A percentile compares a stretch with the other conserved stretches of the same genome.
phyloP scores from a whole-genome alignment of 495 filamentous ascomycete species.

The Cladorrhinum samala region DNA sequence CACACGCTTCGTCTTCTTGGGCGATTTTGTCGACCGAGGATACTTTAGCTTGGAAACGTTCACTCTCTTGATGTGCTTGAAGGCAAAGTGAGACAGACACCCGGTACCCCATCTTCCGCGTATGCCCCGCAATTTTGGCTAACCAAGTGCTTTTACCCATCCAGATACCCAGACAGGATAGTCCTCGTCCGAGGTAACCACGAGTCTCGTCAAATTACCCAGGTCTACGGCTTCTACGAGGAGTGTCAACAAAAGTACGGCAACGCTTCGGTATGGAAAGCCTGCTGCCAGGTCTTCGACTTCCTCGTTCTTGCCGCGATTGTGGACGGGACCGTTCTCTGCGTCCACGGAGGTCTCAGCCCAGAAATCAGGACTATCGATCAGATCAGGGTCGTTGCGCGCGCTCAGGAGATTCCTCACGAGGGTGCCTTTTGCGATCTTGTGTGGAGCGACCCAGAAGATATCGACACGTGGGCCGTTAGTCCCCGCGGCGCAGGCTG shows the following conservation, averaged over 20 bases:
- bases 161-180: conserved; percentile 86
- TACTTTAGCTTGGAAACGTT: conserved; percentile 98
- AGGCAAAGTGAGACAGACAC: conserved; percentile 89
- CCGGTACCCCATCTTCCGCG: too few relatives aligned
- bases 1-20: conserved; percentile 90
- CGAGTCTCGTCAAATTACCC: conserved; percentile 95
- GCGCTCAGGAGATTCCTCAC: conserved; percentile 96
- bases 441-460: conserved; percentile 97
- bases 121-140: background rate
- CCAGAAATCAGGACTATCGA: conserved; percentile 95
- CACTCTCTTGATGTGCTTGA: conserved; percentile 89
- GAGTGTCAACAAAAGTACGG: conserved; percentile 98
- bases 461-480: conserved; percentile 97
- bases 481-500: conserved; percentile 92
- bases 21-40: conserved; percentile 94
- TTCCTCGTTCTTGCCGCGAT: conserved; percentile 95
- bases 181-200: conserved; percentile 96
- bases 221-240: conserved; percentile 98
- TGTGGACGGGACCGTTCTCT: conserved; percentile 92
- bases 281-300: conserved; percentile 98
- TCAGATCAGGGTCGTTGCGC: conserved; percentile 92
- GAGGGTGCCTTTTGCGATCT: conserved; percentile 98
- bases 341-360: conserved; percentile 93
- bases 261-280: conserved; percentile 98
- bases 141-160: too few relatives aligned